Evolutionary conservation across 495 filamentous ascomycete genomes (phyloP).

Genomic region (Apodospora peruviana): DNA sequence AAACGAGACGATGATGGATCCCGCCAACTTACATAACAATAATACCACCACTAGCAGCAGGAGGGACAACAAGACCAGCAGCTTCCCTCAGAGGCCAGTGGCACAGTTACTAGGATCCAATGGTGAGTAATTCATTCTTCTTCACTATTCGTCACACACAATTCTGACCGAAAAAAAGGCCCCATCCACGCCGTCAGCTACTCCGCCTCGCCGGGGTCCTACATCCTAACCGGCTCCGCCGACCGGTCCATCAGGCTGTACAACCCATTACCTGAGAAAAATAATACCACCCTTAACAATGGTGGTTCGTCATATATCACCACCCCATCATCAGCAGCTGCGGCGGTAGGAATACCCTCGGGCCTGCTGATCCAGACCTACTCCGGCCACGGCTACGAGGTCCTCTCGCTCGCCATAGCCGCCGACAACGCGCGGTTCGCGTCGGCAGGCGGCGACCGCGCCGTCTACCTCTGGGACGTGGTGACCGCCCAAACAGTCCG

Average conservation of each 20-base stretch:
- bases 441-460: conserved; percentile 79
- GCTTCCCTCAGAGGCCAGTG: conserved; percentile 35
- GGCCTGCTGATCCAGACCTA: conserved; percentile 73
- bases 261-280: conserved; percentile 49
- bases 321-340: conserved; percentile 2
- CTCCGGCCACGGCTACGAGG: conserved; percentile 81
- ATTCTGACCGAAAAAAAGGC: conserved; percentile 43
- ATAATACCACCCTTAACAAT: conserved; percentile 25
- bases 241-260: conserved; percentile 84
- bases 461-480: conserved; percentile 93
- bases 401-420: conserved; percentile 74
- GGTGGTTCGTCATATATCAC: conserved; percentile 24
- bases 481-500: conserved; percentile 64
- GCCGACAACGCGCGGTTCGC: conserved; percentile 74
- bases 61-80: not conserved
- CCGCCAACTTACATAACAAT: too few relatives aligned
- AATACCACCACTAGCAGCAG: not conserved
- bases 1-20: too few relatives aligned
- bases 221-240: conserved; percentile 79
- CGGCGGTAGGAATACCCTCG: conserved; percentile 23
- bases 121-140: conserved; percentile 1
- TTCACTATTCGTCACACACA: not conserved
- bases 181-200: conserved; percentile 71
- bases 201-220: conserved; percentile 60
- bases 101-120: conserved; percentile 42